Evolutionary conservation across 2,329 filamentous ascomycete genomes (phyloP).

Genomic region (Trichocomaceae sp.): DNA sequence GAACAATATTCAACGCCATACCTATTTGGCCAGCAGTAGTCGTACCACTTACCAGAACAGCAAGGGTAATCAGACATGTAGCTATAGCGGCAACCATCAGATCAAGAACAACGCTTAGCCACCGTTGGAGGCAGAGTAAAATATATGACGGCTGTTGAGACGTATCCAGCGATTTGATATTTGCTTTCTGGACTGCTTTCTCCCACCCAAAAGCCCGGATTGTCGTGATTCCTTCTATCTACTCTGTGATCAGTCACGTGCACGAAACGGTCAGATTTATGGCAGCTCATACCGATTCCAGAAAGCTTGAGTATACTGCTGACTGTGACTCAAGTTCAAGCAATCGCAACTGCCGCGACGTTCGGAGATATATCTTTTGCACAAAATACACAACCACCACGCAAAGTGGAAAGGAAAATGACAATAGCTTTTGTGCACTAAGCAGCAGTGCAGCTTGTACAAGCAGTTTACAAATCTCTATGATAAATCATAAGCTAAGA

Average conservation of each 20-base stretch:
- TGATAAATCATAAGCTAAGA: no score
- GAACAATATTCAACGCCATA: neutral
- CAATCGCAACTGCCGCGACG: constrained; percentile 48
- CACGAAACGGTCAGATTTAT: no score
- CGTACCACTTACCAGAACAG: neutral
- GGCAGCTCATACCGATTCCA: constrained; percentile 41
- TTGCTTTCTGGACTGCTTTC: neutral
- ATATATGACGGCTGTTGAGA: neutral
- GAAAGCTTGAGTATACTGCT: constrained; percentile 46
- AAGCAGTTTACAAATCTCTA: no score
- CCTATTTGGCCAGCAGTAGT: neutral
- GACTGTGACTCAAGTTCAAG: constrained; percentile 51
- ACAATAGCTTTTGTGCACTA: constrained; percentile 39
- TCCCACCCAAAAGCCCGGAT: neutral
- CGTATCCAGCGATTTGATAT: neutral
- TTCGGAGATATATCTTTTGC: constrained; percentile 40
- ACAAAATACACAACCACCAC: no score
- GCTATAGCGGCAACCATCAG: neutral
- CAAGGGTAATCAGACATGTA: neutral
- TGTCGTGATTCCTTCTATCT: neutral
- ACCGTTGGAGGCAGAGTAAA: neutral
- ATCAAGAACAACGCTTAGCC: neutral
- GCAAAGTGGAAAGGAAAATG: no score
- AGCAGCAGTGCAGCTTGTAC: constrained; percentile 7
- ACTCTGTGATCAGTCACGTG: no score